phyloP scores from a whole-genome alignment of 2,329 filamentous ascomycete genomes.

The Fusarium bactridioides region DNA sequence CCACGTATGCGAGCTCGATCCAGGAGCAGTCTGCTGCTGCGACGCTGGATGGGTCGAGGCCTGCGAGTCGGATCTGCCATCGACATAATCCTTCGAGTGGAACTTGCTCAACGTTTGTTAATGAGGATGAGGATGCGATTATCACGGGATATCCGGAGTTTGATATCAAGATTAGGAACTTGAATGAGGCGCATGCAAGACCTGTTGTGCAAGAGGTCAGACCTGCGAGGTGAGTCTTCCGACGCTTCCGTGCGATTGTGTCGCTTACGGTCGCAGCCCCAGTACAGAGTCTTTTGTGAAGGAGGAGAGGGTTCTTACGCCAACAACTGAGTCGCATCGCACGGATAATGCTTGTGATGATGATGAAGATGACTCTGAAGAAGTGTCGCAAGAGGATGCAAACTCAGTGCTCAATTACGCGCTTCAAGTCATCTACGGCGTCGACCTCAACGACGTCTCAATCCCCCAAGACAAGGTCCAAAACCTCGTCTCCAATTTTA shows the following conservation, averaged over 20 bases:
- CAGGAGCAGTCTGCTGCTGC: constrained; percentile 45
- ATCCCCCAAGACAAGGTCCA: constrained; percentile 42
- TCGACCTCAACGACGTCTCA: constrained; percentile 47
- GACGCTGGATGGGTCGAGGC: constrained; percentile 35
- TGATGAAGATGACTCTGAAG: constrained; percentile 32
- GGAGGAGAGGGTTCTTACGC: constrained; percentile 29
- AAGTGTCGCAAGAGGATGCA: constrained; percentile 46
- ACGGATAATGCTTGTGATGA: neutral
- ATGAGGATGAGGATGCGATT: constrained; percentile 45
- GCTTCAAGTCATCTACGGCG: constrained; percentile 49
- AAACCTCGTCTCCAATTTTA: constrained; percentile 44
- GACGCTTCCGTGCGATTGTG: too few species aligned
- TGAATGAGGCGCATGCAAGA: constrained; percentile 14
- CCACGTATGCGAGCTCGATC: constrained; percentile 46
- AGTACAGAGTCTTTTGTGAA: constrained; percentile 31
- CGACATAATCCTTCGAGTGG: constrained; percentile 46
- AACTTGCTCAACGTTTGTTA: constrained; percentile 51
- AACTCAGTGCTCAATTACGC: constrained; percentile 48
- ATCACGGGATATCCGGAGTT: constrained; percentile 41
- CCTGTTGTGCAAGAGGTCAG: constrained; percentile 8
- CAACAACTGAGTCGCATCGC: constrained; percentile 23
- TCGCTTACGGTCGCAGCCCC: constrained; percentile 25
- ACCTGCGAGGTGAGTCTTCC: constrained; percentile 17
- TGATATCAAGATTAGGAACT: constrained; percentile 35
- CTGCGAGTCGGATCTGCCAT: constrained; percentile 44